phyloP scores from a whole-genome alignment of 2,329 filamentous ascomycete genomes.

The Emmonsia crescens region DNA sequence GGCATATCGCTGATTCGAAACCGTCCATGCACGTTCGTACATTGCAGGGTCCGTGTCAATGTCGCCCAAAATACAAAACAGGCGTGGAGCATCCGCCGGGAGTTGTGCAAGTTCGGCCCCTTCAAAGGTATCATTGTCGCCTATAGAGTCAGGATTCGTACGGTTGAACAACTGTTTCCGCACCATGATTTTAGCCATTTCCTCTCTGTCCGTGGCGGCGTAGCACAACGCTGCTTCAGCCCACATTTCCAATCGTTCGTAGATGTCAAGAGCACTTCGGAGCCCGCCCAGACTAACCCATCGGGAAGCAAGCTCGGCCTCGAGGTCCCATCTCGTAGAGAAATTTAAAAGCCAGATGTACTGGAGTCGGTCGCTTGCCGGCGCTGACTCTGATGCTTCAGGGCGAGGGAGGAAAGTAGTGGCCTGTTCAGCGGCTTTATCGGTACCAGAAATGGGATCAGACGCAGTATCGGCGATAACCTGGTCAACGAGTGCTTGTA shows the following conservation, averaged over 20 bases:
- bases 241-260: constrained; percentile 87
- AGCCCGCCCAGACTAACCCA: constrained; percentile 85
- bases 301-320: constrained; percentile 83
- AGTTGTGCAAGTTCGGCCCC: constrained; percentile 60
- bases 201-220: constrained; percentile 67
- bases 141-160: constrained; percentile 39
- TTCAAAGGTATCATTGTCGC: constrained; percentile 47
- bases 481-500: constrained; percentile 92
- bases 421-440: constrained; percentile 38
- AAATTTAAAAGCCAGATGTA: constrained; percentile 79
- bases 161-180: constrained; percentile 68
- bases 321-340: constrained; percentile 84
- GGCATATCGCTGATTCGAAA: constrained; percentile 70
- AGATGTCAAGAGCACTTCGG: constrained; percentile 85
- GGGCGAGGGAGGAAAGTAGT: constrained; percentile 73
- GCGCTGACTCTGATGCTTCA: constrained; percentile 65
- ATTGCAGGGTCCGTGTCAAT: constrained; percentile 62
- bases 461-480: constrained; percentile 72
- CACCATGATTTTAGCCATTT: constrained; percentile 67
- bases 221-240: constrained; percentile 88
- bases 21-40: constrained; percentile 79
- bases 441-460: constrained; percentile 22
- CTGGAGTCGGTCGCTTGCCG: constrained; percentile 57
- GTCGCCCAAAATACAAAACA: constrained; percentile 91
- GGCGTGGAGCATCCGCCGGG: constrained; percentile 69